Evolutionary conservation across 495 filamentous ascomycete genomes (phyloP), one percentile per base, ranked within the genome.

Genomic region (Xylaria castorea): DNA sequence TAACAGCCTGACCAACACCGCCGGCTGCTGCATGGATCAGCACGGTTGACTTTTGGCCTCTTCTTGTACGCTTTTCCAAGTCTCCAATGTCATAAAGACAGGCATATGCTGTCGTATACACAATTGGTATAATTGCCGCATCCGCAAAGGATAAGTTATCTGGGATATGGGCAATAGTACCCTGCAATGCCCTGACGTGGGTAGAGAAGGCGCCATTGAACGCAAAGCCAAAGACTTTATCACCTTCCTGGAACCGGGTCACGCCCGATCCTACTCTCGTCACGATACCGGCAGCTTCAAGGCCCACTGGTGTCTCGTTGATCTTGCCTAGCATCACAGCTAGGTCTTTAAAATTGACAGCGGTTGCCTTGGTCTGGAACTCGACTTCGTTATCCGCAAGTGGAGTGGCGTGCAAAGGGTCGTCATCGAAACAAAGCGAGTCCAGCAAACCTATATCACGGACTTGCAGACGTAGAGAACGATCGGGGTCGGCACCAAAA

Each of bases 51-150:
- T 30, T 36, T 14, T 30, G 38, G 20, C 38, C 61, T 25, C 32
- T 25, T 25, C n/a, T 12, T 14, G 20, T 6, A 72, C 72, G 42
- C 69, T 76, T 9, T 82, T 81, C 7, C 82, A 83, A 20, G 83
- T 82, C 11, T 27, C 44, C 11, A 20, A 25, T 57, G 42, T 38
- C 25, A 74, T 51, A 25, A 20, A 38, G 64, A 32, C 18, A 48
- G 57, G 74, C 34, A 27, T 68, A 68, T 27, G 20, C 65, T n/a
- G 34, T 51, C 42, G 44, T 55, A 11, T 55, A n/a, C n/a, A 67
- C 44, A 20, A 51, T 36, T n/a, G 34, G 64, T 32, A 67, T 67
- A 20, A 67, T 55, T 16, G 42, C 16, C 50, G 64, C 38, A 25
- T 38, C 64, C 8, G 34, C 36, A 25, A 62, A 62, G 6, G 58